Evolutionary conservation across 805 yeast species (phyloP), one percentile per base, ranked within the genome.

Genomic region (Candida palmyrensis): DNA sequence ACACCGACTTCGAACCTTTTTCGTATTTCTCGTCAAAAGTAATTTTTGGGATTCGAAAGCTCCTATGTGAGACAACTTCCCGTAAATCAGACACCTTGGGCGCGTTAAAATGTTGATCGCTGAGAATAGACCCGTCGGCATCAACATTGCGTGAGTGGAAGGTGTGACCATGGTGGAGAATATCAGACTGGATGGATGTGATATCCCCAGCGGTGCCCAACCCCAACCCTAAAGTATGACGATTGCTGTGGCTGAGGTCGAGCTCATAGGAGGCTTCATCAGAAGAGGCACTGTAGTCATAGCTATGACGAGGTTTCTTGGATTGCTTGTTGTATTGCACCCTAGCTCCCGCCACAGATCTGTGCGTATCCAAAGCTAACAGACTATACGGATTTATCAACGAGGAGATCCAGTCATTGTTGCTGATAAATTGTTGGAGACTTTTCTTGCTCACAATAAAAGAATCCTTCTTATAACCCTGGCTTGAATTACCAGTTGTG

Each of bases 121-220:
- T 45, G 11, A 30, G 29, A 7, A 45, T 29, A 7, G 59, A 48
- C 3, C 42, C 45, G 13, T 30, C 18, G 30, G 32, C 10, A 11
- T n/a, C 11, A 13, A n/a, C 11, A 22, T 32, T 32, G n/a, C 25
- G 25, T 4, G 32, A 14, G 21, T 23, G 27, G n/a, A 15, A 11
- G 11, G 13, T 11, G 27, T 38, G 40, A 16, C 45, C 42, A 16
- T 34, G 33, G 25, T 43, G 35, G 15, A 51, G 26, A 6, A 56
- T 36, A 27, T 62, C 69, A 2, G 67, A 59, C 35, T 63, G 66
- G 28, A 65, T 65, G 3, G 68, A 61, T 5, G 59, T 49, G 15
- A 65, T 65, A 37, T 65, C 71, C 24, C 57, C 56, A 9, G 62
- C 58, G n/a, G 51, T 59, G 9, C 71, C 71, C 25, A 65, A 42